These are phyloP conservation scores for Abrus pulchellus DNA, from an alignment of 306 rosid genomes.

Conservation along the genomic window DNA sequence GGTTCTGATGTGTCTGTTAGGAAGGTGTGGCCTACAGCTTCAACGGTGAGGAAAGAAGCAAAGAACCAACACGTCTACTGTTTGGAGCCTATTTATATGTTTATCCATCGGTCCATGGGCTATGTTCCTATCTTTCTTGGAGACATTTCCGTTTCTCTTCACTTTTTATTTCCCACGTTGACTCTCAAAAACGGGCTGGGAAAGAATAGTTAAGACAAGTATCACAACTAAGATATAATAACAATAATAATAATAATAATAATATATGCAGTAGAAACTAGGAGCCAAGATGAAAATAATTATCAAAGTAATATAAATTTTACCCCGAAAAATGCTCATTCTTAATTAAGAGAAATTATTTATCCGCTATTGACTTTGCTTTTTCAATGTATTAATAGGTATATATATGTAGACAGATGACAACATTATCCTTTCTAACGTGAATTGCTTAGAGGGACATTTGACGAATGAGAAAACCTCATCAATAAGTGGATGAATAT, in stretches of 20 bases:
- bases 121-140: not conserved
- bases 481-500: not conserved
- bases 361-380: not conserved
- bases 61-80: conserved; percentile 14
- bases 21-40: conserved; percentile 15
- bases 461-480: not conserved
- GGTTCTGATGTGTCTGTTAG: conserved; percentile 29
- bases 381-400: not conserved
- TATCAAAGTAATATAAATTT: not conserved
- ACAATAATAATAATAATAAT: too few relatives aligned
- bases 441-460: not conserved
- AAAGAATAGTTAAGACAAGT: not conserved
- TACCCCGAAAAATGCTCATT: not conserved
- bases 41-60: conserved; percentile 11
- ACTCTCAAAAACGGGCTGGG: not conserved
- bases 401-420: not conserved
- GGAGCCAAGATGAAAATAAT: not conserved
- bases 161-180: too few relatives aligned
- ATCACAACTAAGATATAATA: not conserved
- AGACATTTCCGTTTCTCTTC: not conserved
- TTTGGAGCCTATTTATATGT: conserved; percentile 1
- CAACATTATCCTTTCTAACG: not conserved
- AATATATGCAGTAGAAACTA: not conserved
- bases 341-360: not conserved
- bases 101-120: not conserved